These are phyloP conservation scores for Escallonia rubra DNA, from an alignment of 129 eudicot genomes.

Conservation along the genomic window DNA sequence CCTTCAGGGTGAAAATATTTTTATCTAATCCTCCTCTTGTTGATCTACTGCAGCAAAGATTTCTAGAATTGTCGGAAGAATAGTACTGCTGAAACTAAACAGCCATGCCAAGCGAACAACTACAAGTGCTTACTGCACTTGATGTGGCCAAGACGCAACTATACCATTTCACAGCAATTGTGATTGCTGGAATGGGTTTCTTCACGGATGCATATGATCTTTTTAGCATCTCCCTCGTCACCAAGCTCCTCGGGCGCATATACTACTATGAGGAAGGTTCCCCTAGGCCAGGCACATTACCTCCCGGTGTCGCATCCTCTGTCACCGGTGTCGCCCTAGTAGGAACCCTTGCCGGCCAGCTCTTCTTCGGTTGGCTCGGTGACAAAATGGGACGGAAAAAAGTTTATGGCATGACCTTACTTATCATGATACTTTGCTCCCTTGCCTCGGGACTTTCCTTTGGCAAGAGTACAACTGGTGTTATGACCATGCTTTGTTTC, in stretches of 20 bases:
- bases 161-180: constrained; percentile 50
- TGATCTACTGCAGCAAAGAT: no score
- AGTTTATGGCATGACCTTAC: constrained; percentile 49
- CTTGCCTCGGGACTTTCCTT: constrained; percentile 48
- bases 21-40: no score
- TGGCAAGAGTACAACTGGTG: constrained; percentile 18
- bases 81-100: no score
- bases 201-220: constrained; percentile 59
- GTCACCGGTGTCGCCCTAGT: constrained; percentile 50
- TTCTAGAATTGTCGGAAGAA: no score
- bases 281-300: constrained; percentile 35
- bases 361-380: constrained; percentile 42
- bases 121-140: constrained; percentile 47
- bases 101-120: constrained; percentile 36
- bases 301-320: constrained; percentile 27
- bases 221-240: constrained; percentile 43
- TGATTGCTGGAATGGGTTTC: constrained; percentile 59
- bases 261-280: constrained; percentile 28
- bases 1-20: no score
- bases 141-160: constrained; percentile 48
- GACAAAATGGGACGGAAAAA: constrained; percentile 50
- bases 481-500: constrained; percentile 51
- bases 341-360: constrained; percentile 33
- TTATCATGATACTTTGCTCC: constrained; percentile 38
- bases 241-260: constrained; percentile 44